These are phyloP conservation scores for Notholithocarpus densiflorus DNA, from an alignment of 306 rosid genomes.

Conservation along the genomic window DNA sequence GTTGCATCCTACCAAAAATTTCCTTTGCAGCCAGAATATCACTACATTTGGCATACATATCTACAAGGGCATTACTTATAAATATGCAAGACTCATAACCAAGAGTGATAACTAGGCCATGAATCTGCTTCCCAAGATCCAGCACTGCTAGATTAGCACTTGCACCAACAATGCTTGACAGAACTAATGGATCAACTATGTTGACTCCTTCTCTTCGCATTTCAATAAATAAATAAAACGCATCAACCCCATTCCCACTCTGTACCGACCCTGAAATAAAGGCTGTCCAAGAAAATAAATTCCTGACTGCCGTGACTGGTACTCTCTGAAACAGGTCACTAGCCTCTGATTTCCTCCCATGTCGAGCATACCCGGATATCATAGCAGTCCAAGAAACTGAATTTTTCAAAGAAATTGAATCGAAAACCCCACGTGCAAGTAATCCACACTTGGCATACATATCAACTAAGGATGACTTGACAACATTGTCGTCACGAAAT, in stretches of 20 bases:
- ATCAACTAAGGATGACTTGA: slow-evolving; percentile 73
- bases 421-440: slow-evolving; percentile 54
- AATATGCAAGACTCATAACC: slow-evolving; percentile 78
- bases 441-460: slow-evolving; percentile 71
- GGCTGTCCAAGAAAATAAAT: slow-evolving; percentile 80
- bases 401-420: slow-evolving; percentile 46
- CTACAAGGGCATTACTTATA: slow-evolving; percentile 77
- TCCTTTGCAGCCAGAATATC: slow-evolving; percentile 62
- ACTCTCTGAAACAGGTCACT: slow-evolving; percentile 39
- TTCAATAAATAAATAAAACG: slow-evolving; percentile 49
- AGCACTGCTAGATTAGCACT: slow-evolving; percentile 68
- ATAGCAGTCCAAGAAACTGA: slow-evolving; percentile 69
- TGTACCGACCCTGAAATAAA: slow-evolving; percentile 86
- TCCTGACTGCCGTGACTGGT: slow-evolving; percentile 43
- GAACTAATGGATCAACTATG: slow-evolving; percentile 69
- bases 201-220: slow-evolving; percentile 64
- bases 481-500: slow-evolving; percentile 56
- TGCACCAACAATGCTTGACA: slow-evolving; percentile 77
- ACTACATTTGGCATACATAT: slow-evolving; percentile 90
- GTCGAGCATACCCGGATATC: slow-evolving; percentile 72
- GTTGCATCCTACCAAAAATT: slow-evolving; percentile 48
- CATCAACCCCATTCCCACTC: slow-evolving; percentile 67
- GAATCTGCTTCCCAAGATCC: slow-evolving; percentile 80
- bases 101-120: slow-evolving; percentile 51
- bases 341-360: slow-evolving; percentile 66